These are phyloP conservation scores for Eucalyptus lansdowneana DNA, from an alignment of 345 rosid genomes.

Conservation along the genomic window DNA sequence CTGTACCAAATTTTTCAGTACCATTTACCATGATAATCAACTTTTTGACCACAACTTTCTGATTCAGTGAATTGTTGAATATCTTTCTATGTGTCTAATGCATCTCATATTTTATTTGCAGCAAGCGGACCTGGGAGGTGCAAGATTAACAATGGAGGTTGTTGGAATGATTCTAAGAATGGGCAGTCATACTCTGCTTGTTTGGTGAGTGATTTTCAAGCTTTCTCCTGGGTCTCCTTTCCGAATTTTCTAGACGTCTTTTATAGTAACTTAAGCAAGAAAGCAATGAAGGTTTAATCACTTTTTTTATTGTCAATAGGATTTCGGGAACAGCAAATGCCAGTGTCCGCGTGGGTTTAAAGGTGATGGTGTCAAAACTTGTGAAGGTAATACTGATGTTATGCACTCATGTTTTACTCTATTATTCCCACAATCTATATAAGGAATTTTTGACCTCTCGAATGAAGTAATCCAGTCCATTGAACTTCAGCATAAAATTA, in stretches of 20 bases:
- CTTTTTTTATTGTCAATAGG: conserved; percentile 27
- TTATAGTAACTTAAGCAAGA: background rate
- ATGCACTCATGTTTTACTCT: background rate
- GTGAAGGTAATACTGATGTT: conserved; percentile 35
- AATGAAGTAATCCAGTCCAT: background rate
- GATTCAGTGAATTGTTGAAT: background rate
- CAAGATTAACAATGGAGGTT: conserved; percentile 69
- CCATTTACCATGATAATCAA: background rate
- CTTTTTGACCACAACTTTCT: background rate
- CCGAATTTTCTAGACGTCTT: background rate
- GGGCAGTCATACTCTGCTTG: conserved; percentile 62
- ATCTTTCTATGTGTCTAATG: background rate
- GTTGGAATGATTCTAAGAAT: conserved; percentile 47
- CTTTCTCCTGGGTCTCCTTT: background rate
- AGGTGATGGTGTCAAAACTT: conserved; percentile 80
- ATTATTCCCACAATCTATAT: background rate
- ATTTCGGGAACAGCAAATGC: conserved; percentile 54
- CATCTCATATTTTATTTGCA: conserved; percentile 4
- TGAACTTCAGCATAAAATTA: background rate
- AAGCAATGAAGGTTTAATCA: background rate
- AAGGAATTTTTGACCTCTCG: background rate
- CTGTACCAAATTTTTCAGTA: background rate
- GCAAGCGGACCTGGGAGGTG: conserved; percentile 71
- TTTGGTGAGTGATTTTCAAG: conserved; percentile 37
- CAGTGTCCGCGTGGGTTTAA: conserved; percentile 84